phyloP scores from a whole-genome alignment of 2,329 filamentous ascomycete genomes.

The Fusarium sp. region DNA sequence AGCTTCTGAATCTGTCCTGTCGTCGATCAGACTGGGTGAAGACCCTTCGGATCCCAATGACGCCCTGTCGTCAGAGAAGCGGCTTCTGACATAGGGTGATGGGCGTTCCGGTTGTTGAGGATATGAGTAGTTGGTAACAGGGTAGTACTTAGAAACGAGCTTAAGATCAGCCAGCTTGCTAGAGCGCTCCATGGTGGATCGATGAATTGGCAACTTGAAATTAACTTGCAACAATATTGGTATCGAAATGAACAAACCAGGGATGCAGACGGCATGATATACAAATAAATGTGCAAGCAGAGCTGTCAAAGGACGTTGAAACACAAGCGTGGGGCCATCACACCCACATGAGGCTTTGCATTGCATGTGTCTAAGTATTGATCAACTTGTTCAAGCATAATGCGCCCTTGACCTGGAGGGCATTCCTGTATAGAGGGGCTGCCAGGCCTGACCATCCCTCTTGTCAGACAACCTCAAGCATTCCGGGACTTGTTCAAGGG shows the following conservation, averaged over 20 bases:
- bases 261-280: slow-evolving; percentile 49
- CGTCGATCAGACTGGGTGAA: slow-evolving; percentile 63
- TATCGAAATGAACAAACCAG: slow-evolving; percentile 38
- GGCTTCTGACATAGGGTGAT: slow-evolving; percentile 41
- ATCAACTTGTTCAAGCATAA: slow-evolving; percentile 36
- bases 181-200: slow-evolving; percentile 53
- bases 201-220: slow-evolving; percentile 37
- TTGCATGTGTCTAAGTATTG: slow-evolving; percentile 36
- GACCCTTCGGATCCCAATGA: slow-evolving; percentile 62
- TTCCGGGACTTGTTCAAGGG: slow-evolving; percentile 39
- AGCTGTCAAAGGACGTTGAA: slow-evolving; percentile 42
- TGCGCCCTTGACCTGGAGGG: slow-evolving; percentile 46
- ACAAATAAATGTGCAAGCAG: slow-evolving; percentile 44
- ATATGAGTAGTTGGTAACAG: slow-evolving; percentile 58
- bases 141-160: slow-evolving; percentile 56
- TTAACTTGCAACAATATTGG: slow-evolving; percentile 43
- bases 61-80: slow-evolving; percentile 51
- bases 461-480: slow-evolving; percentile 27
- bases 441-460: slow-evolving; percentile 45
- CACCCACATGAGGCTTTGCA: slow-evolving; percentile 37
- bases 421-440: slow-evolving; percentile 48
- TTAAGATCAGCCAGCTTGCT: slow-evolving; percentile 55
- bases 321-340: slow-evolving; percentile 45
- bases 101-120: slow-evolving; percentile 49
- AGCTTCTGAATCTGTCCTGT: slow-evolving; percentile 63